Conservation (phyloP, 106 monocot species). For the Dactylorhiza incarnata region DNA sequence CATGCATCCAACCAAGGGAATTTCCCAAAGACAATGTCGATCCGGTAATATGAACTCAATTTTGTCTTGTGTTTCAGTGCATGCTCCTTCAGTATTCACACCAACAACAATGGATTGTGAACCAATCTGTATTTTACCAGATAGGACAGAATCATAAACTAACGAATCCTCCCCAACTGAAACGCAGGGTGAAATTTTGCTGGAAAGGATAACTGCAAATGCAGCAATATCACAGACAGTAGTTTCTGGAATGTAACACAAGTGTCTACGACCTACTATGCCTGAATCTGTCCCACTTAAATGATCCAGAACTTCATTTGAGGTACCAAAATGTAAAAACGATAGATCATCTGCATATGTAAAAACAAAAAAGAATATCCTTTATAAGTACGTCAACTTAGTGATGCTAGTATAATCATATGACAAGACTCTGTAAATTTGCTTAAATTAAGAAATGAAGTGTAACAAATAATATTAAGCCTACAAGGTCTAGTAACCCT, state of each 20-base stretch:
- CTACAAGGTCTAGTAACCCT: background rate
- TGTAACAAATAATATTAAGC: background rate
- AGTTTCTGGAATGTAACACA: conserved; percentile 83
- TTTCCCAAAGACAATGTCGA: conserved; percentile 91
- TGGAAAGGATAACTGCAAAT: conserved; percentile 81
- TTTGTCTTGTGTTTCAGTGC: conserved; percentile 7
- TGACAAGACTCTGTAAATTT: background rate
- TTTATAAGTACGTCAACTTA: background rate
- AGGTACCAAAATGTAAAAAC: conserved; percentile 96
- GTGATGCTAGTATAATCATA: background rate
- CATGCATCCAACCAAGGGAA: conserved; percentile 50
- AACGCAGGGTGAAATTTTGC: conserved; percentile 79
- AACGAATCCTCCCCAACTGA: conserved; percentile 86
- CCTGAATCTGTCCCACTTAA: conserved; percentile 46
- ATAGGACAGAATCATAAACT: conserved; percentile 84
- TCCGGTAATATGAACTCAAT: conserved; percentile 54
- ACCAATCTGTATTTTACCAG: conserved; percentile 82
- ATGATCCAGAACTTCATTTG: conserved; percentile 91
- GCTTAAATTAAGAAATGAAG: background rate
- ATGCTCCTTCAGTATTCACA: conserved; percentile 42
- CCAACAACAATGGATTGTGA: conserved; percentile 84
- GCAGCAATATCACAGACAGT: conserved; percentile 82
- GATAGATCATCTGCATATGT: conserved; percentile 61
- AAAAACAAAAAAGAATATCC: conserved; percentile 9
- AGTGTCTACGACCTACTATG: conserved; percentile 75